Evolutionary conservation across 176 grass and related monocot species (phyloP).

Genomic region (Zea luxurians): DNA sequence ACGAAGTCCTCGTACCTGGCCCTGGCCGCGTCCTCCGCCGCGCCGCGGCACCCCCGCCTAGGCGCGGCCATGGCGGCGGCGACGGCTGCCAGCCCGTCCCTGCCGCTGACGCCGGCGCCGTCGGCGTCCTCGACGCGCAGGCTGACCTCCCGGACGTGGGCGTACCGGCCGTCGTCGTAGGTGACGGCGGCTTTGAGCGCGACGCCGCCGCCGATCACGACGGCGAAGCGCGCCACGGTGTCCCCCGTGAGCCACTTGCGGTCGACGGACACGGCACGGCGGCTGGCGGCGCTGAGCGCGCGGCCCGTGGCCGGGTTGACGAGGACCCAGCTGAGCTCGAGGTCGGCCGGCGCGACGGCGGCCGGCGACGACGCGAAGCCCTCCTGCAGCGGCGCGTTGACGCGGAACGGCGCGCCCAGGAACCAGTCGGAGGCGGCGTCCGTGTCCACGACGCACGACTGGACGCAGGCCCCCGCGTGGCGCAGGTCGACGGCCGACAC

Average conservation of each 20-base stretch:
- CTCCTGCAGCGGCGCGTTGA: conserved; percentile 61
- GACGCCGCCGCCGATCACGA: conserved; percentile 15
- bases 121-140: conserved; percentile 45
- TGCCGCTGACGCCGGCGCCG: conserved; percentile 36
- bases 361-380: conserved; percentile 19
- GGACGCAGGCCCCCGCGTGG: conserved; percentile 46
- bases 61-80: conserved; percentile 31
- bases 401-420: conserved; percentile 66
- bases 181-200: conserved; percentile 47
- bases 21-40: neutral
- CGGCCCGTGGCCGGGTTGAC: conserved; percentile 45
- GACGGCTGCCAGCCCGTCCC: conserved; percentile 35
- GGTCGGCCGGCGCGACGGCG: conserved; percentile 10
- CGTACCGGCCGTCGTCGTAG: conserved; percentile 39
- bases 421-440: conserved; percentile 66
- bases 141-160: conserved; percentile 60
- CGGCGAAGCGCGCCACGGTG: conserved; percentile 51
- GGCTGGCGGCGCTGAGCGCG: conserved; percentile 54
- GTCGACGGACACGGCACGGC: conserved; percentile 47
- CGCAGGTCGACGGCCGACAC: conserved; percentile 78
- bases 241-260: conserved; percentile 65
- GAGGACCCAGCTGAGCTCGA: conserved; percentile 79
- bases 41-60: neutral
- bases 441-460: conserved; percentile 64
- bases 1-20: conserved; percentile 45